Conservation (phyloP, 805 yeast species). For the Candida nanaspora region DNA sequence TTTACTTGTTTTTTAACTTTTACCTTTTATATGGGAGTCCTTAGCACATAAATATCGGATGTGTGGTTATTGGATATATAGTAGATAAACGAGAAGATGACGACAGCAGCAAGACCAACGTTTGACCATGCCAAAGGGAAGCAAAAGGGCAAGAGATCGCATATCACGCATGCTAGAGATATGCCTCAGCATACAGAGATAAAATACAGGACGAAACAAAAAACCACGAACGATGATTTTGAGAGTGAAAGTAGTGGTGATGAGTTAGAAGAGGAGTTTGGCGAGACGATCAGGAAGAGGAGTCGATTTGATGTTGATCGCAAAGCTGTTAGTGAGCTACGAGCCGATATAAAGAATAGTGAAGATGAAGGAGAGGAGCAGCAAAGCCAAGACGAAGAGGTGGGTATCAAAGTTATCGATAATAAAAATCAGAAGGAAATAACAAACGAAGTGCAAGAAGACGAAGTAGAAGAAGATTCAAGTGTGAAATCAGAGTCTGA, state of each 20-base stretch:
- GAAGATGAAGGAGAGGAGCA: slow-evolving; percentile 3
- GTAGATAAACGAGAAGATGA: slow-evolving; percentile 32
- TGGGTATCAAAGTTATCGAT: too few relatives aligned
- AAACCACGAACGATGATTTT: slow-evolving; percentile 14
- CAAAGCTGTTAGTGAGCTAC: slow-evolving; percentile 7
- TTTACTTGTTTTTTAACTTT: too few relatives aligned
- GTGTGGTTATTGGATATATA: neutral
- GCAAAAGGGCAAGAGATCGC: slow-evolving; percentile 31
- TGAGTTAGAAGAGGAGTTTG: slow-evolving; percentile 21
- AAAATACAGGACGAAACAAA: slow-evolving; percentile 33
- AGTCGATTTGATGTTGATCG: neutral
- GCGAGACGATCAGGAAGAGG: slow-evolving; percentile 5
- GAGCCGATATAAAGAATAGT: slow-evolving; percentile 4
- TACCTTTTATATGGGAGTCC: too few relatives aligned
- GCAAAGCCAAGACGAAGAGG: neutral
- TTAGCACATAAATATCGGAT: too few relatives aligned
- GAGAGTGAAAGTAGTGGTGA: slow-evolving; percentile 35
- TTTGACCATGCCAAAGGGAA: slow-evolving; percentile 59
- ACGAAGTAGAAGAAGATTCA: neutral
- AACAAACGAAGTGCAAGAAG: neutral
- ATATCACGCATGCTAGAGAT: slow-evolving; percentile 45
- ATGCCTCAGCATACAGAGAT: slow-evolving; percentile 49
- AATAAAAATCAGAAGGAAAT: neutral
- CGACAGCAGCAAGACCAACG: slow-evolving; percentile 66
- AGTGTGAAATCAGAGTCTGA: slow-evolving; percentile 8